Evolutionary conservation across 495 filamentous ascomycete species (phyloP).

Genomic region (Aspergillus heteromorphus): DNA sequence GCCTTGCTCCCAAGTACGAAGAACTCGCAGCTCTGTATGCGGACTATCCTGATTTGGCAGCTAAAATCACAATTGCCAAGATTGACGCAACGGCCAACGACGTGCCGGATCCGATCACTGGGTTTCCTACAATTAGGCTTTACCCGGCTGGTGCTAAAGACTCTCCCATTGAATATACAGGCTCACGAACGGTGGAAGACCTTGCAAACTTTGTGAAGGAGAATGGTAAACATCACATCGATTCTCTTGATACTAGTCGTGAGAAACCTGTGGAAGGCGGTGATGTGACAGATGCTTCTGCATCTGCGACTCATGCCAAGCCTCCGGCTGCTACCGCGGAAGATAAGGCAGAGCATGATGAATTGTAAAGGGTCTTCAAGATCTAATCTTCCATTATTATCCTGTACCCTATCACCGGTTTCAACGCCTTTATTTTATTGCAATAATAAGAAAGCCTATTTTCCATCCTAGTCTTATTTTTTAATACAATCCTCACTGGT

Average conservation of each 20-base stretch:
- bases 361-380: constrained; percentile 30
- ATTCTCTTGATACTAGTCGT: constrained; percentile 48
- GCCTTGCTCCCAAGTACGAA: constrained; percentile 66
- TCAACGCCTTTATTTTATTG: too few relatives aligned
- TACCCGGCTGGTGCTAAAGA: constrained; percentile 88
- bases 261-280: constrained; percentile 32
- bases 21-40: constrained; percentile 81
- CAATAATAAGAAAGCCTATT: too few relatives aligned
- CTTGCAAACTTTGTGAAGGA: constrained; percentile 90
- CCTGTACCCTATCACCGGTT: constrained; percentile 11
- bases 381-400: constrained; percentile 3
- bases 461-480: too few relatives aligned
- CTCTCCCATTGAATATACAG: constrained; percentile 77
- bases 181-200: constrained; percentile 88
- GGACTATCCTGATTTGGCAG: constrained; percentile 60
- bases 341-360: constrained; percentile 35
- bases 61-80: constrained; percentile 92
- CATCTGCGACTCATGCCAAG: constrained; percentile 15
- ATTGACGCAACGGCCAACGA: constrained; percentile 97
- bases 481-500: too few relatives aligned
- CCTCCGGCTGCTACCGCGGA: constrained; percentile 20
- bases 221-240: constrained; percentile 83
- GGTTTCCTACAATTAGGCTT: constrained; percentile 99
- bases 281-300: constrained; percentile 16
- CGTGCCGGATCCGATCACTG: constrained; percentile 91